A percentile compares a stretch with the other conserved stretches of the same genome.
Conservation (phyloP, 257 asterid species). For the Nicotiana knightiana region DNA sequence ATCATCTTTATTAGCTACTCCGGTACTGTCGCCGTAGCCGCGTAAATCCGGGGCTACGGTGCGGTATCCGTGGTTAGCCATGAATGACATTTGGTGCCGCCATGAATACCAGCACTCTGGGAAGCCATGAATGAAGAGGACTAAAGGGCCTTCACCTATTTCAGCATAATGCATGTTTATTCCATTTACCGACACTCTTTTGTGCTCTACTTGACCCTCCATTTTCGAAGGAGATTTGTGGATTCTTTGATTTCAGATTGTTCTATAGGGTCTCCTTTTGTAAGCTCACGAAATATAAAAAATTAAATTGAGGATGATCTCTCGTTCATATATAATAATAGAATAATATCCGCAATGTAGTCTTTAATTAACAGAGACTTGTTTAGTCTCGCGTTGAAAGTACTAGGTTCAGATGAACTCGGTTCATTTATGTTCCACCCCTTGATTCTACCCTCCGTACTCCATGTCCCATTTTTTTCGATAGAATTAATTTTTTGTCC, state of each 20-base stretch:
- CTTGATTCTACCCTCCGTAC: too few relatives aligned
- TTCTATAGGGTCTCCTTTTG: neutral
- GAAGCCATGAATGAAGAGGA: slow-evolving; percentile 80
- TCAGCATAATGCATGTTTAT: slow-evolving; percentile 57
- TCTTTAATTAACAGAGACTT: too few relatives aligned
- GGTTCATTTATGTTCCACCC: too few relatives aligned
- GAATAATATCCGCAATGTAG: too few relatives aligned
- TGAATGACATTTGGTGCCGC: slow-evolving; percentile 67
- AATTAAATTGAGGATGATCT: too few relatives aligned
- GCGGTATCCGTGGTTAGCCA: slow-evolving; percentile 52
- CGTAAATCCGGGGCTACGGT: slow-evolving; percentile 83
- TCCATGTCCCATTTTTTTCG: too few relatives aligned
- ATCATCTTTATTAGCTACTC: slow-evolving; percentile 31
- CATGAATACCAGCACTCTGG: slow-evolving; percentile 86
- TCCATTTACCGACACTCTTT: slow-evolving; percentile 39
- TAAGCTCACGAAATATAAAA: too few relatives aligned
- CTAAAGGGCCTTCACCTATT: slow-evolving; percentile 58
- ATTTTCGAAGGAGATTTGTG: slow-evolving; percentile 11
- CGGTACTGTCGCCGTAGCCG: slow-evolving; percentile 63
- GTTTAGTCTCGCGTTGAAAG: too few relatives aligned
- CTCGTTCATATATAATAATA: too few relatives aligned
- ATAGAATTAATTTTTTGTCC: too few relatives aligned
- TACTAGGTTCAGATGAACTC: too few relatives aligned
- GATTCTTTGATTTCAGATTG: neutral
- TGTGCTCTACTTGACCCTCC: slow-evolving; percentile 43